Base-by-base conservation (phyloP, 345 rosid genomes). In the Lepidium africanum region DNA sequence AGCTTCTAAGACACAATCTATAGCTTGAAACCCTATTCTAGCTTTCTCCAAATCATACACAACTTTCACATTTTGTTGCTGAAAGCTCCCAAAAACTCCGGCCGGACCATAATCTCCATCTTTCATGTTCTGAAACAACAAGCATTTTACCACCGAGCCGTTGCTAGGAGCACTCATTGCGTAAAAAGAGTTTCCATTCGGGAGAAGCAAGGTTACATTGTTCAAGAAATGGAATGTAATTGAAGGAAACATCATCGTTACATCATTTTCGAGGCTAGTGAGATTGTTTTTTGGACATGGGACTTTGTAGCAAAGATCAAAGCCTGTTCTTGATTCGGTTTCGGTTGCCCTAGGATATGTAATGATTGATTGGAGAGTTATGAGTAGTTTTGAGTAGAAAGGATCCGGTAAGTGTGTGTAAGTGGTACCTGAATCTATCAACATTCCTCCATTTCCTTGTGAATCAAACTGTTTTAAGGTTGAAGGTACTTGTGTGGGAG, bases 391-490 rank as follows among this genome's bases (percentile, higher is more conserved):
- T 2, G 95, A 84, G 72, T 89, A 89, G 58, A 85, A 74, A 2
- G 95, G 89, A 40, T 85, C 75, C 0, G 95, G 95, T 3, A 89
- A 74, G 71, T 89, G 96, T 30, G 98, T 89, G 70, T 89, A 89
- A 17, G 96, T 89, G 0, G 95, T 89, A 64, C 98, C 92, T 2
- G 95, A 92, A 70, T 92, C 98, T 5, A 92, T 79, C 79, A 89
- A 39, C 79, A 92, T 65, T 12, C 98, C 96, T 3, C 98, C 95
- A 60, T 89, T 89, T 27, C 98, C 96, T 30, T 47, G 70, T 40
- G 86, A 83, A 75, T 89, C 96, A 54, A 89, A 81, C 52, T 81
- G 89, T 65, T 79, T 85, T 63, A 92, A 77, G 17, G 59, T 81
- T 50, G 58, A 59, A 17, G 94, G 92, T 25, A 82, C 87, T 58